A percentile compares a stretch with the other conserved stretches of the same genome.
These are phyloP conservation scores for Trichoderma reesei DNA, from an alignment of 495 filamentous ascomycete species.

Conservation along the genomic window DNA sequence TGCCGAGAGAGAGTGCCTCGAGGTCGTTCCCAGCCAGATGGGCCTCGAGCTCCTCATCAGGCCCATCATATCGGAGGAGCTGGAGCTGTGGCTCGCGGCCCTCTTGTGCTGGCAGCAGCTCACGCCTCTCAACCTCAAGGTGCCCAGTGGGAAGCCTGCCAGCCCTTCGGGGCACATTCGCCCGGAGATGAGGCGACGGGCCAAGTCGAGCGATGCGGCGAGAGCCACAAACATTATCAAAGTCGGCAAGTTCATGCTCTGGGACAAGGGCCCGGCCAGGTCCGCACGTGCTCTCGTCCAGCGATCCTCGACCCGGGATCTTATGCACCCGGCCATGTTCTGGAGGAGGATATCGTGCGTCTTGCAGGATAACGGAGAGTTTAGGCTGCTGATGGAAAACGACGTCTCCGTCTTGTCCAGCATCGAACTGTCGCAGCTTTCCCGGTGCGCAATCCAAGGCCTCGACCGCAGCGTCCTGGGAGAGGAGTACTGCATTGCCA, in stretches of 20 bases:
- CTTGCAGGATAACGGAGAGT: slow-evolving; percentile 87
- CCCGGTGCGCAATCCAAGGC: slow-evolving; percentile 79
- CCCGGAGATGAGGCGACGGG: slow-evolving; percentile 62
- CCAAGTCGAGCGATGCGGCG: slow-evolving; percentile 41
- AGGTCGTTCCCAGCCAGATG: slow-evolving; percentile 62
- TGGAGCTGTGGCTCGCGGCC: slow-evolving; percentile 87
- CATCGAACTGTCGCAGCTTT: slow-evolving; percentile 83
- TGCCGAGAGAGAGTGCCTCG: slow-evolving; percentile 61
- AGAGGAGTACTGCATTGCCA: slow-evolving; percentile 88
- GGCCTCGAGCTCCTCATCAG: slow-evolving; percentile 63
- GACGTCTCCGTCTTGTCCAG: slow-evolving; percentile 68
- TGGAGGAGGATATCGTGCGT: slow-evolving; percentile 91
- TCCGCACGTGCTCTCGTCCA: slow-evolving; percentile 44
- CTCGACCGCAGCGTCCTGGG: slow-evolving; percentile 87
- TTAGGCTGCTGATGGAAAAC: slow-evolving; percentile 79
- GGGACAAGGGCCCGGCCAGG: slow-evolving; percentile 58
- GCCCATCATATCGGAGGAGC: slow-evolving; percentile 63
- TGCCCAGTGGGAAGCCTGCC: slow-evolving; percentile 16
- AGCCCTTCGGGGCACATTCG: slow-evolving; percentile 18
- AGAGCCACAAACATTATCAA: slow-evolving; percentile 91
- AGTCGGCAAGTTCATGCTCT: slow-evolving; percentile 85
- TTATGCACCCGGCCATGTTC: slow-evolving; percentile 31
- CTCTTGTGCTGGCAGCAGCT: slow-evolving; percentile 91
- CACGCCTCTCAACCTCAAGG: slow-evolving; percentile 40
- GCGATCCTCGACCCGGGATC: slow-evolving; percentile 37